These are phyloP conservation scores for Dryas integrifolia DNA, from an alignment of 331 rosid species.

Conservation along the genomic window DNA sequence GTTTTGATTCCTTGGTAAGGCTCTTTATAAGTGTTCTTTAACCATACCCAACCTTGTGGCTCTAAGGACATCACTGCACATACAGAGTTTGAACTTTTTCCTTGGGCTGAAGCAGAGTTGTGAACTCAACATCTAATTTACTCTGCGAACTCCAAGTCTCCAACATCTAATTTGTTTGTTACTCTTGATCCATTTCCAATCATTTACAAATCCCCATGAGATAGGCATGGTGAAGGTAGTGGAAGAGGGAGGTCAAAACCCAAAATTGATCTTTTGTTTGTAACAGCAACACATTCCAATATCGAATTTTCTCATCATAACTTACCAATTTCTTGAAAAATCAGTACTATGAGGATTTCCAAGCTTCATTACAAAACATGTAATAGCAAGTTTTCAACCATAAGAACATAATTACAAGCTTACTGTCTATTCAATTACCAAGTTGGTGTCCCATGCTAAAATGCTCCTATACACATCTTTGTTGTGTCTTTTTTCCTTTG, in stretches of 20 bases:
- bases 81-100: no score
- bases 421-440: background rate
- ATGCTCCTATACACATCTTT: background rate
- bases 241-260: no score
- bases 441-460: background rate
- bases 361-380: background rate
- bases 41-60: no score
- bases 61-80: no score
- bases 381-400: background rate
- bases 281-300: background rate
- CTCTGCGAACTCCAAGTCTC: no score
- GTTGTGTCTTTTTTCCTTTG: background rate
- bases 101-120: no score
- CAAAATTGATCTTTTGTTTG: background rate
- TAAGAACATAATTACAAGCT: conserved; percentile 14
- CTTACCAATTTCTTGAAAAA: background rate
- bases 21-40: no score
- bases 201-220: no score
- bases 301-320: background rate
- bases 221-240: no score
- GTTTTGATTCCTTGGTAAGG: no score
- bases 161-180: background rate
- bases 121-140: background rate
- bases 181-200: no score
- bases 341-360: background rate